Percentiles rank a stretch among this genome's conserved stretches.
Evolutionary conservation across 2,329 filamentous ascomycete species (phyloP).

Genomic region (Alternaria burnsii): DNA sequence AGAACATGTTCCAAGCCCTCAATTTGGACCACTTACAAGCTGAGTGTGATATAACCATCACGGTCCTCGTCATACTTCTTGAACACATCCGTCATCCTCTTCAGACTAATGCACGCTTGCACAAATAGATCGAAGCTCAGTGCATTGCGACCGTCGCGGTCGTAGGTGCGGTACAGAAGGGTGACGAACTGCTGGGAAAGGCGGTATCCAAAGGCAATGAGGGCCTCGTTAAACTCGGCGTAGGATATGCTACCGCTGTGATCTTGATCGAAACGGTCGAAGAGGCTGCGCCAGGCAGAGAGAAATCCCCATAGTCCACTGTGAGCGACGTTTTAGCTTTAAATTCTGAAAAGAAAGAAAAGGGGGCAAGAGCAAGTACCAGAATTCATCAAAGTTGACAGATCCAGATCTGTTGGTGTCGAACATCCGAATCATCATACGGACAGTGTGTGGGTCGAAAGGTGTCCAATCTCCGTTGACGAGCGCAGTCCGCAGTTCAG

Average conservation of each 20-base stretch:
- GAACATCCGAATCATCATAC: slow-evolving; percentile 99
- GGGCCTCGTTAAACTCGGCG: slow-evolving; percentile 86
- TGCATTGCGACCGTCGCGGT: slow-evolving; percentile 62
- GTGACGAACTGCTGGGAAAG: slow-evolving; percentile 84
- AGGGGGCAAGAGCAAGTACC: slow-evolving; percentile 52
- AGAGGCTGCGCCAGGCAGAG: slow-evolving; percentile 90
- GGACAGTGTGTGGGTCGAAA: slow-evolving; percentile 92
- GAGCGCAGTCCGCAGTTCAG: slow-evolving; percentile 85
- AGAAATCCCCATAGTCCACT: slow-evolving; percentile 92
- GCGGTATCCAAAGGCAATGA: slow-evolving; percentile 91
- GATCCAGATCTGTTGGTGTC: slow-evolving; percentile 88
- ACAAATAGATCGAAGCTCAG: slow-evolving; percentile 89
- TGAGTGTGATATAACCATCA: slow-evolving; percentile 78
- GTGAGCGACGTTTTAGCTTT: slow-evolving; percentile 10
- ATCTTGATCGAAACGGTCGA: slow-evolving; percentile 94
- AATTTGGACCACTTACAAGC: slow-evolving; percentile 57
- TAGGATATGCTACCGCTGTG: slow-evolving; percentile 85
- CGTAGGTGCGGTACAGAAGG: slow-evolving; percentile 87
- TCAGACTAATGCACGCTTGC: slow-evolving; percentile 94
- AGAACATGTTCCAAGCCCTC: not conserved
- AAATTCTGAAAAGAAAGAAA: not conserved
- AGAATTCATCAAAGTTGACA: slow-evolving; percentile 96
- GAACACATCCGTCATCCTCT: slow-evolving; percentile 99
- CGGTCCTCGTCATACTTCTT: slow-evolving; percentile 98
- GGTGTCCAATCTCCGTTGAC: slow-evolving; percentile 96